Evolutionary conservation across 2,329 filamentous ascomycete species (phyloP), one percentile per base, ranked within the genome.

Genomic region (Penicillium nordicum): DNA sequence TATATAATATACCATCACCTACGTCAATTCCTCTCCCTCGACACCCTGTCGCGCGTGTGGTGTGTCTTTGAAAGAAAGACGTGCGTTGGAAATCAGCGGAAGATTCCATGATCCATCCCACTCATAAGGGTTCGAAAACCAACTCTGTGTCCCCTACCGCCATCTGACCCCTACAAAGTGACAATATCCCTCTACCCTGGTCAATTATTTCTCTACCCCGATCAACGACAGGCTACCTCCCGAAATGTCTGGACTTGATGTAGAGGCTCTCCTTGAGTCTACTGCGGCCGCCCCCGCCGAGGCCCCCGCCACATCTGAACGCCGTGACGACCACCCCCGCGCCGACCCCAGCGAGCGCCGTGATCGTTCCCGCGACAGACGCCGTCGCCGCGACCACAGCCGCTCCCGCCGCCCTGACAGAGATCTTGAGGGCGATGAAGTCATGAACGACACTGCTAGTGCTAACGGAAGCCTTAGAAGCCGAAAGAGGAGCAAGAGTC

Each of bases 181-280:
- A 76, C 62, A 65, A 65, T 67, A 57, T 67, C 64, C 66, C 65
- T 58, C 65, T 58, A 65, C 67, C 67, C 48, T 55, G 5, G 23
- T n/a, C 43, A 30, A 32, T 44, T 44, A 45, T 21, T 23, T 34
- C 18, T 34, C 12, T 46, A 46, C 45, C 56, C 50, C 48, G 30
- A 60, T 46, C 50, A 45, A 56, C 52, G 40, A 51, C 59, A 55
- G 53, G 37, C 64, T 61, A 61, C 62, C 16, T 51, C 30, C 59
- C 75, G 79, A 66, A 66, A 88, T 88, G 86, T 86, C 86, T 72
- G 82, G 82, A 74, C 79, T 88, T 65, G 91, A 96, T 72, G 90
- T 97, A 67, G 92, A 97, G 81, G 90, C 91, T 64, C 84, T 97
- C 63, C 86, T 97, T 66, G 92, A 96, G 76, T 90, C 89, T 50